These are phyloP conservation scores for Tulasnella sp. DNA, from an alignment of 768 basidiomycete genomes.

Conservation along the genomic window DNA sequence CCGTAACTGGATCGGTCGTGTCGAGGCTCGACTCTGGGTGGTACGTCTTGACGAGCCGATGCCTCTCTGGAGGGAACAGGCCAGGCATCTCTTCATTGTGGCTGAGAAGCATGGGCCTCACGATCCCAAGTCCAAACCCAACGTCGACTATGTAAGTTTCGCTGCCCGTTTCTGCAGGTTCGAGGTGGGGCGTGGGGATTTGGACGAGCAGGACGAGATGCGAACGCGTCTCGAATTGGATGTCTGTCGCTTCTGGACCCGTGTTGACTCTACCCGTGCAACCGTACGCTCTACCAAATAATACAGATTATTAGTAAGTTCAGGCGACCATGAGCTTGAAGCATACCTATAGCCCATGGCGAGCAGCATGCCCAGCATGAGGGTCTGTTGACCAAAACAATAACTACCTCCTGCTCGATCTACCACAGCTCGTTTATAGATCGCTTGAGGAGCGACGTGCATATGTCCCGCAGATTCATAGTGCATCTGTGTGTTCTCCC, in stretches of 20 bases:
- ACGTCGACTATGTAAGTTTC: slow-evolving; percentile 23
- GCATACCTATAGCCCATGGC: slow-evolving; percentile 18
- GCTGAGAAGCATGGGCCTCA: slow-evolving; percentile 6
- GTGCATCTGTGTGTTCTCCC: slow-evolving; percentile 25
- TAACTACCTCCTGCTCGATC: slow-evolving; percentile 4
- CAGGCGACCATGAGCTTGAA: not conserved
- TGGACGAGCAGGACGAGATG: slow-evolving; percentile 22
- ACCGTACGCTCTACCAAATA: slow-evolving; percentile 1
- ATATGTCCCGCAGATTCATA: slow-evolving; percentile 3
- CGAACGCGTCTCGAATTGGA: not conserved
- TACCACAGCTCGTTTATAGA: not conserved
- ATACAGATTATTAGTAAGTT: not conserved
- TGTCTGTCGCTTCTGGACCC: not conserved
- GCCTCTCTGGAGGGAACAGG: not conserved
- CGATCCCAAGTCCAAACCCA: slow-evolving; percentile 16
- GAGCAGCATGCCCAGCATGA: slow-evolving; percentile 23
- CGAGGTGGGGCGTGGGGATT: not conserved
- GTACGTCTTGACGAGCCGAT: not conserved
- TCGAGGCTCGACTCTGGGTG: slow-evolving; percentile 2
- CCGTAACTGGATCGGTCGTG: not conserved
- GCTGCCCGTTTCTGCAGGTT: not conserved
- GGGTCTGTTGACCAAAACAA: slow-evolving; percentile 11
- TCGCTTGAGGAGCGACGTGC: not conserved
- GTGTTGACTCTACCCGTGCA: slow-evolving; percentile 2
- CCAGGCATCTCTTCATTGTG: not conserved